Percentiles rank a stretch among this genome's conserved stretches.
Evolutionary conservation across 2,329 filamentous ascomycete species (phyloP).

Genomic region (Chrysoporthe cubensis): DNA sequence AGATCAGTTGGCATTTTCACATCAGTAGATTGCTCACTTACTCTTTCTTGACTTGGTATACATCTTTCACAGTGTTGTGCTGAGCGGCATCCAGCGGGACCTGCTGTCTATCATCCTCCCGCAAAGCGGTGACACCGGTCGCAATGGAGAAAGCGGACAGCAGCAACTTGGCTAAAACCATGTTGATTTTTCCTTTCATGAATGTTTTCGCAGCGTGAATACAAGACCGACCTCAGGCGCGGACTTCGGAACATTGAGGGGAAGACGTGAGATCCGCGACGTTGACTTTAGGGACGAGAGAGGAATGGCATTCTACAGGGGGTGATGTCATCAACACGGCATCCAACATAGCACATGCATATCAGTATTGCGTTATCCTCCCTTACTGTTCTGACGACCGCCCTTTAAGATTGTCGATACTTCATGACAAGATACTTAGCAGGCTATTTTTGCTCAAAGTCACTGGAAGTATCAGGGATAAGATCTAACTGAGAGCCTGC

Average conservation of each 20-base stretch:
- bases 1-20: not conserved
- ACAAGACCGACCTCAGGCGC: not conserved
- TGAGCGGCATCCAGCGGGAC: not conserved
- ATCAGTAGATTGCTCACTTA: not conserved
- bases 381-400: not conserved
- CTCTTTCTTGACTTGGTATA: slow-evolving; percentile 9
- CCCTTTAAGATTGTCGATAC: not conserved
- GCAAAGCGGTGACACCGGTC: not conserved
- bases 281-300: not conserved
- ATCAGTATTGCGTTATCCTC: not conserved
- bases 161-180: not conserved
- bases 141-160: not conserved
- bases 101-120: slow-evolving; percentile 13
- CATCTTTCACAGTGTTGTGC: not conserved
- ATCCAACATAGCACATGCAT: not conserved
- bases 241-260: not conserved
- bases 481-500: too few relatives aligned
- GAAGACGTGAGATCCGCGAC: not conserved
- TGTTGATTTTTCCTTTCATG: not conserved
- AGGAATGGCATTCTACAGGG: not conserved
- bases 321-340: slow-evolving; percentile 25
- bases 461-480: too few relatives aligned
- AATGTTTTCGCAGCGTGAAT: not conserved
- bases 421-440: not conserved
- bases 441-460: not conserved